A percentile compares a stretch with the other conserved stretches of the same genome.
Evolutionary conservation across 106 monocot species (phyloP).

Genomic region (Phalaenopsis equestris): DNA sequence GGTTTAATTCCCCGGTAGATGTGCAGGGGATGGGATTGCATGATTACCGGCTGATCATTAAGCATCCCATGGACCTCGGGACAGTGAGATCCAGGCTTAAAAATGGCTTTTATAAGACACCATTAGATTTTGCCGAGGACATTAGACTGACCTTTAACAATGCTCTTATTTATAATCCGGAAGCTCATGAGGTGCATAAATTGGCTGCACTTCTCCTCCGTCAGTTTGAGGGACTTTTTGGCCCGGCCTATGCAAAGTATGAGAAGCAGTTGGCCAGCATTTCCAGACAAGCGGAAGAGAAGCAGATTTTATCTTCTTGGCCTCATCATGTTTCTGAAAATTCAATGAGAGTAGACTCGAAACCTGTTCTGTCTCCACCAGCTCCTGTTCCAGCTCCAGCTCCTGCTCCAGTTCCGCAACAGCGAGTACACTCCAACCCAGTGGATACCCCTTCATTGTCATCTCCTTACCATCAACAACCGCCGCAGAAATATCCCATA

Average conservation of each 20-base stretch:
- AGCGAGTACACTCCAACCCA: neutral
- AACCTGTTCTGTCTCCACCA: neutral
- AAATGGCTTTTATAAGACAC: conserved; percentile 35
- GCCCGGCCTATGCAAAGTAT: conserved; percentile 21
- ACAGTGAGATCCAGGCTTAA: conserved; percentile 55
- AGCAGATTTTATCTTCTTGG: neutral
- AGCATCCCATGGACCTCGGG: conserved; percentile 89
- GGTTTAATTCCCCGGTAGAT: conserved; percentile 82
- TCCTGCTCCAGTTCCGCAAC: neutral
- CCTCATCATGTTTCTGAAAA: neutral
- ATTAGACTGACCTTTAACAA: conserved; percentile 80
- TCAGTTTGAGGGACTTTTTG: conserved; percentile 46
- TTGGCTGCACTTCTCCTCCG: conserved; percentile 43
- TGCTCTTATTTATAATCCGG: conserved; percentile 75
- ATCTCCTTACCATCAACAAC: neutral
- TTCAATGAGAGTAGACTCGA: neutral
- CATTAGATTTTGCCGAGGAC: conserved; percentile 58
- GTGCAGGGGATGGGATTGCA: conserved; percentile 52
- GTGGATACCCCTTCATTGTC: neutral
- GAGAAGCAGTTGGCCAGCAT: conserved; percentile 36
- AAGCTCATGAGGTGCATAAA: conserved; percentile 49
- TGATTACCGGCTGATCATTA: conserved; percentile 73
- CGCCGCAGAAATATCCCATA: neutral
- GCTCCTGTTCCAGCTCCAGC: neutral
- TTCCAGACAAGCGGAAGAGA: conserved; percentile 13